Conservation (phyloP, 192 early-diverging fungal species). For the Hyaloraphidium curvatum region DNA sequence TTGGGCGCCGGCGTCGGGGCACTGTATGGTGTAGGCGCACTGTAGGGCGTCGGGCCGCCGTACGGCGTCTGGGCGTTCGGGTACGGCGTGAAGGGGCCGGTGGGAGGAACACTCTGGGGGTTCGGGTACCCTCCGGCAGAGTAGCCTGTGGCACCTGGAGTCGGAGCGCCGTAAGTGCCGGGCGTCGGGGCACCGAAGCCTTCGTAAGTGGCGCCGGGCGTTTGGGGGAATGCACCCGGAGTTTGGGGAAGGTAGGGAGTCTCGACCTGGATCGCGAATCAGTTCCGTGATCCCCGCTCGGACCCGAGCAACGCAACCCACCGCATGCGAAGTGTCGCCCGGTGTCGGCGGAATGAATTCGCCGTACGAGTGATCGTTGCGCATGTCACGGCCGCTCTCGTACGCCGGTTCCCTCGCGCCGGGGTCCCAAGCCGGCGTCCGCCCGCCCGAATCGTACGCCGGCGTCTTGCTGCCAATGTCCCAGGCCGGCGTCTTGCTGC, state of each 20-base stretch:
- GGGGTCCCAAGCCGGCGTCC: constrained; percentile 23
- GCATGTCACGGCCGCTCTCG: constrained; percentile 15
- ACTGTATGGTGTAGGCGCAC: constrained; percentile 19
- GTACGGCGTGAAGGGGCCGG: neutral
- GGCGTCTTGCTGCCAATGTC: constrained; percentile 28
- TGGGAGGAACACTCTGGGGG: neutral
- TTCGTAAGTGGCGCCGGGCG: constrained; percentile 15
- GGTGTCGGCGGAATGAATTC: neutral
- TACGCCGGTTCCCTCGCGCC: constrained; percentile 12
- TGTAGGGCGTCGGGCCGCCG: neutral
- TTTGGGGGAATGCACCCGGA: constrained; percentile 22
- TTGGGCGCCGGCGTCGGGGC: constrained; percentile 23
- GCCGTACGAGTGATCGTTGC: neutral
- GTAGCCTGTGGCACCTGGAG: neutral
- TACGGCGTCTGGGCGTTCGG: neutral
- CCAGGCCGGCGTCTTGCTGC: constrained; percentile 30
- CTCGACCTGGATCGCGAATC: constrained; percentile 11
- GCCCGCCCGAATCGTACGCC: constrained; percentile 28
- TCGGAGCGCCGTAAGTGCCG: neutral
- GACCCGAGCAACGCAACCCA: neutral
- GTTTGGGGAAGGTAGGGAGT: constrained; percentile 19
- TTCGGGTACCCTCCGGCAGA: neutral
- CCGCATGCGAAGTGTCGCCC: neutral
- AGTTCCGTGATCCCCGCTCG: neutral
- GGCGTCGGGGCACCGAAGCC: neutral